These are phyloP conservation scores for Eucalyptus paniculata DNA, from an alignment of 345 rosid species.

Conservation along the genomic window DNA sequence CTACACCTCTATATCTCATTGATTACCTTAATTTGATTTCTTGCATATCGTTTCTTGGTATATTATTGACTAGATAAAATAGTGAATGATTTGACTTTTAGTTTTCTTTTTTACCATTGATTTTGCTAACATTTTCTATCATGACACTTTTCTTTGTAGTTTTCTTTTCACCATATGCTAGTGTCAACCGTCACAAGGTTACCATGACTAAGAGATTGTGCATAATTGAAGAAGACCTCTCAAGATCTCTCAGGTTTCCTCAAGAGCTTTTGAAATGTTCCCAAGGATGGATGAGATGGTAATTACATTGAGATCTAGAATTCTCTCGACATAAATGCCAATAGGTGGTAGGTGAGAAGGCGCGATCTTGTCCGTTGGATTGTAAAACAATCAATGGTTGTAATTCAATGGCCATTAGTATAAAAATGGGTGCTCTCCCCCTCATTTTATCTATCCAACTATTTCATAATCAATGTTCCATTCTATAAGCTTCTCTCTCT, in stretches of 20 bases:
- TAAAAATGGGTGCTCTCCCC: too few species aligned
- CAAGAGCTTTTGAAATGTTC: not conserved
- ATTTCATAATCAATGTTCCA: too few species aligned
- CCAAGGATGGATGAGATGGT: not conserved
- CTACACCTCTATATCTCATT: not conserved
- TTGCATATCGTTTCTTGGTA: not conserved
- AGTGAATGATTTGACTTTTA: not conserved
- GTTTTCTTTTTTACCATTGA: not conserved
- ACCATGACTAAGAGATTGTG: too few species aligned
- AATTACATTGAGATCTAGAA: not conserved
- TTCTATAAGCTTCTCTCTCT: too few species aligned
- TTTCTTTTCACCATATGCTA: not conserved
- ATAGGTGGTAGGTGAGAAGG: not conserved
- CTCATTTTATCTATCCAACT: too few species aligned
- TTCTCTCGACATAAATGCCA: not conserved
- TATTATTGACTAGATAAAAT: not conserved
- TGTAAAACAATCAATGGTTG: too few species aligned
- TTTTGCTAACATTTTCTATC: too few species aligned
- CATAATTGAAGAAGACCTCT: not conserved
- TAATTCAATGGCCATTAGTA: fast-evolving
- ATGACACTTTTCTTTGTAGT: not conserved
- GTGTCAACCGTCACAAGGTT: not conserved
- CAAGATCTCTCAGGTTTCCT: too few species aligned
- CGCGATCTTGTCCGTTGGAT: fast-evolving
- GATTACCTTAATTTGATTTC: too few species aligned